Base-by-base conservation (phyloP, 139 green algal genomes). In the Coelastrella sp. region DNA sequence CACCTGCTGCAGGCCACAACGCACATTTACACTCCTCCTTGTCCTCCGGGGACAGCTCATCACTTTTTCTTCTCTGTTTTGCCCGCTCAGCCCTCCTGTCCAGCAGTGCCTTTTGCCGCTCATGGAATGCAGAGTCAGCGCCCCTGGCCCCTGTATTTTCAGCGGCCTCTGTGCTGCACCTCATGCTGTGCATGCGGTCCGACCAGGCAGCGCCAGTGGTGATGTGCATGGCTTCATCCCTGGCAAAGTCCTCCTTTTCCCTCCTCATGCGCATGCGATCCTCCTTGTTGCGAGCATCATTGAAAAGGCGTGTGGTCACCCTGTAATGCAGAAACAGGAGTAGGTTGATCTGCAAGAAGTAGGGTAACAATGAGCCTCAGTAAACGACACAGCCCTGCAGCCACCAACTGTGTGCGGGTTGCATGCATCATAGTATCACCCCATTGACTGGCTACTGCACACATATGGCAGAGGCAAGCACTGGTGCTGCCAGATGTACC, bases 11-110 rank as follows among this genome's bases (percentile, higher is more conserved):
- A 76, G 19, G 68, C 19, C 17, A 76, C 4, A 35, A 70, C 84
- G 70, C 61, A 88, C 84, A 88, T 66, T 27, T 75, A 49, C 84
- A 88, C 68, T 88, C 84, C 7, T 49, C 49, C 68, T 81, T 22
- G 15, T 88, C 84, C 6, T 88, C 68, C 7, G 15, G 15, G n/a
- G 68, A 27, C 4, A 76, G 19, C 56, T 82, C 84, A 7, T 81
- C 84, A 65, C 27, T 22, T 4, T 35, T 66, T n/a, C 68, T 22
- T 57, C 25, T 58, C 68, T 81, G 66, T 8, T 49, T 57, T 57
- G 61, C 84, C 22, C 66, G 22, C 49, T 82, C 58, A 63, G 61
- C 63, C 19, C 68, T 56, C 19, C 24, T 76, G 14, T 66, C 49
- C 14, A 81, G 7, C 66, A 88, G 49, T 19, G 35, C 68, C 20